These are phyloP conservation scores for Boletus sp. DNA, from an alignment of 768 basidiomycete species.

Conservation along the genomic window DNA sequence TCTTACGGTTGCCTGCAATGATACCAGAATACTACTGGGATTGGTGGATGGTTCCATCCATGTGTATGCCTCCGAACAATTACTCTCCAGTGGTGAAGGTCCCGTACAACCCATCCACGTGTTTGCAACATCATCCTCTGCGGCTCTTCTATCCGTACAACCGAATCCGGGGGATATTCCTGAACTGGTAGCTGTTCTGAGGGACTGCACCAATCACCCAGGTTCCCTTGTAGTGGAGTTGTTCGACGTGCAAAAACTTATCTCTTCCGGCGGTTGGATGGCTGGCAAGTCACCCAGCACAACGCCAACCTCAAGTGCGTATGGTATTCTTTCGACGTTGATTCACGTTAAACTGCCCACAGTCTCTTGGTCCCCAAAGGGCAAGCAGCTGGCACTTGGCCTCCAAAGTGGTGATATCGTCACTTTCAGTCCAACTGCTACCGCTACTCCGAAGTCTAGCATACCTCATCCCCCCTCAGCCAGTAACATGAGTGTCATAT, in stretches of 20 bases:
- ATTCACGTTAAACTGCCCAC: conserved; percentile 7
- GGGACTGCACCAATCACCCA: conserved; percentile 33
- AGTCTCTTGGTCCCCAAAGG: conserved; percentile 87
- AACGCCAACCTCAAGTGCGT: conserved; percentile 58
- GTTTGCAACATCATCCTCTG: conserved; percentile 41
- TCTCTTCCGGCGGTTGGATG: conserved; percentile 51
- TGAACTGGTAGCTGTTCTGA: conserved; percentile 58
- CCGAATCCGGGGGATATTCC: conserved; percentile 62
- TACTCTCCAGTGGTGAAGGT: conserved; percentile 46
- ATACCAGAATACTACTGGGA: conserved; percentile 58
- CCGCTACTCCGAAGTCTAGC: conserved; percentile 51
- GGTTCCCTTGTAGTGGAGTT: conserved; percentile 52
- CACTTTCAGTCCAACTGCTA: conserved; percentile 58
- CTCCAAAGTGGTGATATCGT: conserved; percentile 67
- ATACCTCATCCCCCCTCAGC: conserved; percentile 54
- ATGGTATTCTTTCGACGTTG: neutral
- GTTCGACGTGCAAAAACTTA: conserved; percentile 52
- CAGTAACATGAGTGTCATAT: conserved; percentile 43
- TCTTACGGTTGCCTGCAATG: conserved; percentile 55
- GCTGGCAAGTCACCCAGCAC: conserved; percentile 45
- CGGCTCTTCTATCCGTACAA: conserved; percentile 49
- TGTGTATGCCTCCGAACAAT: conserved; percentile 52
- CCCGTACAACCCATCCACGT: conserved; percentile 47
- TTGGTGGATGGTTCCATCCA: conserved; percentile 56
- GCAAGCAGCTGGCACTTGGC: conserved; percentile 79